Conservation (phyloP, 2,329 filamentous ascomycete species). For the Gliomastix tumulicola region DNA sequence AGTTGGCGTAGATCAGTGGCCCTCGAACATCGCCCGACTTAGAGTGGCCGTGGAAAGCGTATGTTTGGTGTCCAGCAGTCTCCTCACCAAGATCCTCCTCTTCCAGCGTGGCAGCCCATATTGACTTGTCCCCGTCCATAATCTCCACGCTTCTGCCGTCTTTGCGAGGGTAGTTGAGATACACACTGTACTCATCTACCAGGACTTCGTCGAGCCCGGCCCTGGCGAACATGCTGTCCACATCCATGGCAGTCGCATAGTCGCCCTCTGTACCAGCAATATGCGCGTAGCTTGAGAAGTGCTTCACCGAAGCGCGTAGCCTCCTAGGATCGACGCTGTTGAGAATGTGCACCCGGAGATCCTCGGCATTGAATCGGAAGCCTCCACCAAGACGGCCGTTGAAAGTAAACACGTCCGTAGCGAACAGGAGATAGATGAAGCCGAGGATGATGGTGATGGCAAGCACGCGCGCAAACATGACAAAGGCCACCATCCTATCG, state of each 20-base stretch:
- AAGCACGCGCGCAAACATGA: conserved; percentile 66
- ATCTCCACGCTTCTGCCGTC: conserved; percentile 78
- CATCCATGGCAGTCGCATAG: conserved; percentile 76
- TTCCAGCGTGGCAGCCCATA: conserved; percentile 78
- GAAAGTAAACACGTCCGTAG: conserved; percentile 73
- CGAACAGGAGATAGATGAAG: conserved; percentile 77
- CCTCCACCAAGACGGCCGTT: conserved; percentile 56
- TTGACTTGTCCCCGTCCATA: conserved; percentile 54
- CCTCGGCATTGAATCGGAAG: conserved; percentile 73
- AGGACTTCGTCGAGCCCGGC: conserved; percentile 69
- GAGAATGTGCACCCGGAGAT: conserved; percentile 69
- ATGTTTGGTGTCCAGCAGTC: conserved; percentile 59
- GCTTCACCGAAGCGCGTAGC: conserved; percentile 66
- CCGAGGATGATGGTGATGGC: conserved; percentile 69
- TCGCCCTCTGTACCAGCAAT: conserved; percentile 93
- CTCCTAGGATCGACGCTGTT: conserved; percentile 61
- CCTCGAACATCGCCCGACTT: conserved; percentile 81
- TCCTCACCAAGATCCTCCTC: conserved; percentile 65
- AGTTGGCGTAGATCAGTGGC: conserved; percentile 86
- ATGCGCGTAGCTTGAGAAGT: conserved; percentile 80
- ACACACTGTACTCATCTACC: conserved; percentile 77
- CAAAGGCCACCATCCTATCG: conserved; percentile 35
- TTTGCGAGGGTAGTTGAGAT: conserved; percentile 80
- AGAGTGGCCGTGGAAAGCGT: conserved; percentile 82
- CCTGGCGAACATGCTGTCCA: conserved; percentile 67